Conservation (phyloP, 179 eudicot genomes). For the Vitellaria paradoxa region DNA sequence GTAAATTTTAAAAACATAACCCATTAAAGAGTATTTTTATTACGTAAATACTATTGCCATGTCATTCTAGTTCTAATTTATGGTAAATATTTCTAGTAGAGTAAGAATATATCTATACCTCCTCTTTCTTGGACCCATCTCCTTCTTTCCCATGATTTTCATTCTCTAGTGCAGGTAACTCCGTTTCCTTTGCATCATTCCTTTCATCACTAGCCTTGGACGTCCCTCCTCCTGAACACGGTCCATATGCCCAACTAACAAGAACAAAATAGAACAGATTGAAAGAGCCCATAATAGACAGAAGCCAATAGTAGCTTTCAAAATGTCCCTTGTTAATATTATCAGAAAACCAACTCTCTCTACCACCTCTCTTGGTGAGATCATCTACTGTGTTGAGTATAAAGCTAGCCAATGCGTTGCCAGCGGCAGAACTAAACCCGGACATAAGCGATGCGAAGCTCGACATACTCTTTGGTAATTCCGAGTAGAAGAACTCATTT, state of each 20-base stretch:
- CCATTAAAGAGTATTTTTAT: no score
- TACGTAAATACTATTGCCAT: no score
- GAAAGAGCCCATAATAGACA: slow-evolving; percentile 48
- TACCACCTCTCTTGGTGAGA: slow-evolving; percentile 37
- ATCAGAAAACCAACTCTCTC: slow-evolving; percentile 54
- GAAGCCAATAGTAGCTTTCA: slow-evolving; percentile 64
- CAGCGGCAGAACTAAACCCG: slow-evolving; percentile 61
- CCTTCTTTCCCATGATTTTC: no score
- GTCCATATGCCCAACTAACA: slow-evolving; percentile 66
- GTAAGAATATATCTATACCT: no score
- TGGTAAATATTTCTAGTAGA: no score
- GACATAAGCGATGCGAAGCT: slow-evolving; percentile 62
- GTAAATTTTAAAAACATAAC: no score
- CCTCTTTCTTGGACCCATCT: no score
- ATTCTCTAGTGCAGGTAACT: no score
- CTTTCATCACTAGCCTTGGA: no score
- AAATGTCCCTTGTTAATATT: slow-evolving; percentile 60
- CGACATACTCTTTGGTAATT: slow-evolving; percentile 88
- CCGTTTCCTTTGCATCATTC: no score
- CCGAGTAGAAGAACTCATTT: slow-evolving; percentile 79
- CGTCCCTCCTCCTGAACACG: slow-evolving; percentile 17
- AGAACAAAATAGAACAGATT: slow-evolving; percentile 51
- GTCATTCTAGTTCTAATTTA: no score
- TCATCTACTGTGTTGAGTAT: slow-evolving; percentile 42
- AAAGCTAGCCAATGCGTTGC: slow-evolving; percentile 51